Conservation (phyloP, 805 yeast genomes). For the Priceomyces castillae region DNA sequence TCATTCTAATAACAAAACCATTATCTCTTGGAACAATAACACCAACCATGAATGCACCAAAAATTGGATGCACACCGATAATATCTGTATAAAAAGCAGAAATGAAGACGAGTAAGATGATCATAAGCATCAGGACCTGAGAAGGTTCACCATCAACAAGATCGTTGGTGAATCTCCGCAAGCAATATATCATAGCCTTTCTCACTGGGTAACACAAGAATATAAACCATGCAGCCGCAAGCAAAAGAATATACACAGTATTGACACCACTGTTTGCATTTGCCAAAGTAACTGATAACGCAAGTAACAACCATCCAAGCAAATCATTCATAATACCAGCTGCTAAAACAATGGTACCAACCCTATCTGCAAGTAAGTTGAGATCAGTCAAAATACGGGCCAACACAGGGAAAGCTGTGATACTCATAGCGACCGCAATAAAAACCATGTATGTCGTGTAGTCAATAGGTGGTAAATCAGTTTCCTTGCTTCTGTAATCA, state of each 20-base stretch:
- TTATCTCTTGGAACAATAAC: constrained; percentile 73
- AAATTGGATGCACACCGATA: constrained; percentile 82
- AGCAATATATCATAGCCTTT: constrained; percentile 41
- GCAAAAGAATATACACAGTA: constrained; percentile 65
- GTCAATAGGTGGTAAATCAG: constrained; percentile 35
- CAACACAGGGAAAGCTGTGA: constrained; percentile 82
- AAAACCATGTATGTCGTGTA: constrained; percentile 78
- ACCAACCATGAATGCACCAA: constrained; percentile 82
- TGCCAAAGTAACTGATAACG: constrained; percentile 72
- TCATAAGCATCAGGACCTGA: constrained; percentile 54
- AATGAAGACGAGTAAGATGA: constrained; percentile 54
- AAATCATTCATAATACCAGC: constrained; percentile 82
- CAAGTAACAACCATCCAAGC: constrained; percentile 77
- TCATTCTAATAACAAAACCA: constrained; percentile 64
- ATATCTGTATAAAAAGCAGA: constrained; percentile 80
- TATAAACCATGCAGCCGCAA: constrained; percentile 68
- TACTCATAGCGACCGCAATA: constrained; percentile 78
- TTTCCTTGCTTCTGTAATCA: constrained; percentile 41
- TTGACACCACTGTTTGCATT: constrained; percentile 67
- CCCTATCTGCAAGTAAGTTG: constrained; percentile 66
- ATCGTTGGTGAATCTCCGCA: constrained; percentile 50
- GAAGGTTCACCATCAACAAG: constrained; percentile 60
- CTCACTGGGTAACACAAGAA: constrained; percentile 58
- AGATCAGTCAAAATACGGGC: constrained; percentile 77
- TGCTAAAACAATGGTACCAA: constrained; percentile 68